phyloP scores from a whole-genome alignment of 352 stramenopile genomes.

The Globisporangium iwayamae region DNA sequence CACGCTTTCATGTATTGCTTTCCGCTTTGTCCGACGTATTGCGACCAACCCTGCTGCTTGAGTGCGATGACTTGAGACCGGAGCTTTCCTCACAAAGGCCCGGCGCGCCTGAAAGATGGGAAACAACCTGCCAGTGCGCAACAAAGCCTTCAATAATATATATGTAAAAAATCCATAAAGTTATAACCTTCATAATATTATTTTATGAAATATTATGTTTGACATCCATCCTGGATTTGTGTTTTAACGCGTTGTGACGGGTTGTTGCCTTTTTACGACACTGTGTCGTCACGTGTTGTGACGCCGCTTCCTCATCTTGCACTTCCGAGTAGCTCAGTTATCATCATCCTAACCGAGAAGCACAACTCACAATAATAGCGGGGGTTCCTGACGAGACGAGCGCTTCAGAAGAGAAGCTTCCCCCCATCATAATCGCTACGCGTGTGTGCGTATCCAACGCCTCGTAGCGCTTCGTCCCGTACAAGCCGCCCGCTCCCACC shows the following conservation, averaged over 20 bases:
- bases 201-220: not conserved
- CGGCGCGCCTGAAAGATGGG: too few species aligned
- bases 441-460: not conserved
- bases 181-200: not conserved
- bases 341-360: not conserved
- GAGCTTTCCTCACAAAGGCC: too few species aligned
- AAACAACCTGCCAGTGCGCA: too few species aligned
- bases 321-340: not conserved
- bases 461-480: not conserved
- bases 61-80: too few species aligned
- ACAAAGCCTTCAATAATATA: too few species aligned
- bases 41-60: too few species aligned
- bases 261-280: not conserved
- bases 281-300: constrained; percentile 3
- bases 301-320: not conserved
- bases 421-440: not conserved
- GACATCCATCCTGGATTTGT: not conserved
- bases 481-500: not conserved
- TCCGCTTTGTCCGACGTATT: too few species aligned
- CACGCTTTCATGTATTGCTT: too few species aligned
- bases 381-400: not conserved
- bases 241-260: not conserved
- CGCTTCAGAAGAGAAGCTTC: not conserved
- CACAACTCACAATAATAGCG: too few species aligned
- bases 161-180: too few species aligned